Base-by-base conservation (phyloP, 768 basidiomycete species). In the Panaeolus cyanescens region DNA sequence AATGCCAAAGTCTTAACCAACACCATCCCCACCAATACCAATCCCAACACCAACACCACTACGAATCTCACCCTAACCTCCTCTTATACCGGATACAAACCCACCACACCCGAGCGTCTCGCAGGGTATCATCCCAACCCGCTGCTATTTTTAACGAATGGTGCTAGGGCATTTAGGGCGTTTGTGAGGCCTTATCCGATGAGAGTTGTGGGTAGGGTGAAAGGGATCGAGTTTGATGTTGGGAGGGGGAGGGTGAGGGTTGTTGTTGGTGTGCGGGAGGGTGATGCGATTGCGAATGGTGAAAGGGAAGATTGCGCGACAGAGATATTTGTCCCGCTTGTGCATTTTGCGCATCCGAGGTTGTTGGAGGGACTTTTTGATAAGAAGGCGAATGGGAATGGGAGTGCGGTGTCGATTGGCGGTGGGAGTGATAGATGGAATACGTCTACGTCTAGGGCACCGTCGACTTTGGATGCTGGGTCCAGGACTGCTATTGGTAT, bases 281-380 rank as follows among this genome's bases (percentile, higher is more conserved):
- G 85, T 30, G 93, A 95, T 69, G 73, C 75, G 22, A 74, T 75
- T 15, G 58, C 73, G 4, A 78, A 77, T 1, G 74, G 72, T 17
- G 68, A 69, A 5, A 71, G 72, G 2, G 77, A 79, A 17, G 71
- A 71, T 30, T 75, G 85, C 1, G 82, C 88, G n/a, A 98, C 95
- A 19, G 97, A 97, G 80, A 88, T 99, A 20, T 99, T 84, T 71
- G 72, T 99, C 1, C 97, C 97, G 4, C 80, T 94, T 54, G 88
- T 96, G 19, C 97, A 99, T 71, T 99, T 88, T 71, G 92, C 90
- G 3, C 80, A 82, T 62, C 64, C 63, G 50, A 64, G 72, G 53
- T 54, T 79, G 30, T 60, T 80, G 40, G 67, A 68, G 55, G 60
- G 45, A 15, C 30, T 50, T 1, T 50, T 50, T 28, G 45, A 50